These are phyloP conservation scores for Pisolithus microcarpus DNA, from an alignment of 768 basidiomycete species.

Conservation along the genomic window DNA sequence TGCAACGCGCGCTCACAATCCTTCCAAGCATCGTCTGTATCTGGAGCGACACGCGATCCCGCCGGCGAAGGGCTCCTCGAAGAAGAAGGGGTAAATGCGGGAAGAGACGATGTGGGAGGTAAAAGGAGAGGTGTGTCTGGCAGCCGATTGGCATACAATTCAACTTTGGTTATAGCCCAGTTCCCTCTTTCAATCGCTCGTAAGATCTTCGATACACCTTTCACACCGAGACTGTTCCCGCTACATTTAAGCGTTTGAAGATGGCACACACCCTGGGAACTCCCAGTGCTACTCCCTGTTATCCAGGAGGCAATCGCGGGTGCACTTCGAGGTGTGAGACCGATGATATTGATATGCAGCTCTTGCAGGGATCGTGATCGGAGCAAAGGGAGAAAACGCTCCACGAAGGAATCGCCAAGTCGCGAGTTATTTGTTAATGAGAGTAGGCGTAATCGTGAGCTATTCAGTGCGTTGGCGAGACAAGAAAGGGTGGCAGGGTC, in stretches of 20 bases:
- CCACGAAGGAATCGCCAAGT: conserved; percentile 44
- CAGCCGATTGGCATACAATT: conserved; percentile 41
- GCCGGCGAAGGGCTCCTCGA: conserved; percentile 11
- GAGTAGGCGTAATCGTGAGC: conserved; percentile 43
- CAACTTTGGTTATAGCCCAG: conserved; percentile 42
- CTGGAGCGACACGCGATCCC: conserved; percentile 8
- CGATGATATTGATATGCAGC: conserved; percentile 45
- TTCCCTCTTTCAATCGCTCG: conserved; percentile 42
- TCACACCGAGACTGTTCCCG: conserved; percentile 49
- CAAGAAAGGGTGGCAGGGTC: conserved; percentile 29
- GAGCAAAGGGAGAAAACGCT: conserved; percentile 43
- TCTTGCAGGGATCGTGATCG: conserved; percentile 41
- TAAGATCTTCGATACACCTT: conserved; percentile 41
- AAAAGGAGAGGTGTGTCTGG: conserved; percentile 6
- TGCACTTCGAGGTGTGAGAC: conserved; percentile 38
- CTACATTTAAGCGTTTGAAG: conserved; percentile 47
- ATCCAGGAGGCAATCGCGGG: conserved; percentile 43
- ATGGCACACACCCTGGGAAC: conserved; percentile 25
- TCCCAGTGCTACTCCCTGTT: conserved; percentile 26
- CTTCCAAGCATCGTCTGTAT: conserved; percentile 26
- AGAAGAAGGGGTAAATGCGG: background rate
- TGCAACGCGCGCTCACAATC: conserved; percentile 30
- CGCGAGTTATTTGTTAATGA: conserved; percentile 42
- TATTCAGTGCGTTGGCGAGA: conserved; percentile 47
- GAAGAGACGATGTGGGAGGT: no score